A percentile compares a stretch with the other conserved stretches of the same genome.
Conservation (phyloP, 257 asterid species). For the Scutellaria barbata region DNA sequence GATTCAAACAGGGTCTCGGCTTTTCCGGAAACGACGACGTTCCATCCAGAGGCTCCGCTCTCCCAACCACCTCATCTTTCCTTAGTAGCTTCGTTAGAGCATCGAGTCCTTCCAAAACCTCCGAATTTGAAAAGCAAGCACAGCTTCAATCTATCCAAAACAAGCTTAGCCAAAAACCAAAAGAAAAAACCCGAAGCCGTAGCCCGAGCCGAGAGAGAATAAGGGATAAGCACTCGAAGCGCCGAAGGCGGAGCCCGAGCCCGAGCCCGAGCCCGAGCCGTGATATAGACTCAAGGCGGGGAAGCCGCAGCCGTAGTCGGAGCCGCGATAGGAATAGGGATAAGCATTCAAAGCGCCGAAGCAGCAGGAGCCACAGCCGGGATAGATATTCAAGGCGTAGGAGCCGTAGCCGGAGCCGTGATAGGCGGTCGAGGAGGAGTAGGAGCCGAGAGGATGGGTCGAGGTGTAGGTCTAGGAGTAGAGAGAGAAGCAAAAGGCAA, state of each 20-base stretch:
- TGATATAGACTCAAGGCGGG: constrained; percentile 9
- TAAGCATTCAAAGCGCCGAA: constrained; percentile 41
- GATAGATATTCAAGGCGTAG: constrained; percentile 47
- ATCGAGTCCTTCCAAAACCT: constrained; percentile 67
- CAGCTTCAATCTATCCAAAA: constrained; percentile 67
- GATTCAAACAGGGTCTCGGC: constrained; percentile 91
- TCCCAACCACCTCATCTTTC: constrained; percentile 62
- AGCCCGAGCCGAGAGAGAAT: constrained; percentile 45
- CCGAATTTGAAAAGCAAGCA: constrained; percentile 59
- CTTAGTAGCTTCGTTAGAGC: constrained; percentile 75
- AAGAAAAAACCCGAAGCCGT: constrained; percentile 41
- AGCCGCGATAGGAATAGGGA: too few relatives aligned
- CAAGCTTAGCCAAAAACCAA: constrained; percentile 69
- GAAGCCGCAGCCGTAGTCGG: too few relatives aligned
- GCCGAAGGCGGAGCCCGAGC: constrained; percentile 43
- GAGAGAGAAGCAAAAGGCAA: constrained; percentile 52
- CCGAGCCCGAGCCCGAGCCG: constrained; percentile 49
- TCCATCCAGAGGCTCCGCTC: constrained; percentile 72
- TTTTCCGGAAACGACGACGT: constrained; percentile 56
- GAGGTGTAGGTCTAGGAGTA: constrained; percentile 47
- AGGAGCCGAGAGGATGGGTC: constrained; percentile 45
- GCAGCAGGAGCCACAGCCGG: constrained; percentile 46
- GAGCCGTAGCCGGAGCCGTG: constrained; percentile 52
- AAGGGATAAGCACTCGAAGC: constrained; percentile 38
- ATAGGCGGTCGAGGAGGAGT: constrained; percentile 48